Evolutionary conservation across 805 yeast genomes (phyloP), one percentile per base, ranked within the genome.

Genomic region (Priceomyces haplophilus): DNA sequence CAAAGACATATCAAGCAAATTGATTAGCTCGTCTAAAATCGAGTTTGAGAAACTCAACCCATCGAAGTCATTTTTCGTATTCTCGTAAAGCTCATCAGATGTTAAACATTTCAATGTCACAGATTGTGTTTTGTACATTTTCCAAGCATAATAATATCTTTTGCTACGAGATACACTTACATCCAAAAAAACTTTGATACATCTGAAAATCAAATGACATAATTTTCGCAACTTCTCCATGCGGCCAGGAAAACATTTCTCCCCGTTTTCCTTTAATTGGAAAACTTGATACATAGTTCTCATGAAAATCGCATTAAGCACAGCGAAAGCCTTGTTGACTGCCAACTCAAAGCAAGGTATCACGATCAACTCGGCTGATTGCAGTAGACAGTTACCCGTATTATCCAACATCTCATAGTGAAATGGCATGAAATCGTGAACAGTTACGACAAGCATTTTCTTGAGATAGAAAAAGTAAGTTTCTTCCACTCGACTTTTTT

Each of bases 111-210:
- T 38, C 16, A 36, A 10, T 17, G 38, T 16, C 24, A 43, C 42
- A 15, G 30, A 5, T 17, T 42, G 42, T 3, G 35, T 56, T 41
- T 59, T 61, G 7, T 45, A 43, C 12, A 58, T 51, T 46, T 59
- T 51, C 66, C 66, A 61, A 3, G 64, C 53, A 41, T 56, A 58
- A 46, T 59, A 61, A 48, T 61, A 61, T 18, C 66, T 47, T 34
- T 55, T 52, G 16, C 63, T 53, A n/a, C 44, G 20, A 16, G 36
- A 39, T 5, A 40, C 31, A 7, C 42, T 36, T 4, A 34, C 13
- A 13, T 44, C 46, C 4, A 39, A 24, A 20, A 53, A 50, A 3
- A 47, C 45, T 29, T 44, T 46, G 4, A 37, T 20, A 38, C 51
- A 44, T 40, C 42, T 46, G 4, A 27, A 20, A 7, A 52, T 24